phyloP scores from a whole-genome alignment of 331 rosid genomes.

The Acacia concinna region DNA sequence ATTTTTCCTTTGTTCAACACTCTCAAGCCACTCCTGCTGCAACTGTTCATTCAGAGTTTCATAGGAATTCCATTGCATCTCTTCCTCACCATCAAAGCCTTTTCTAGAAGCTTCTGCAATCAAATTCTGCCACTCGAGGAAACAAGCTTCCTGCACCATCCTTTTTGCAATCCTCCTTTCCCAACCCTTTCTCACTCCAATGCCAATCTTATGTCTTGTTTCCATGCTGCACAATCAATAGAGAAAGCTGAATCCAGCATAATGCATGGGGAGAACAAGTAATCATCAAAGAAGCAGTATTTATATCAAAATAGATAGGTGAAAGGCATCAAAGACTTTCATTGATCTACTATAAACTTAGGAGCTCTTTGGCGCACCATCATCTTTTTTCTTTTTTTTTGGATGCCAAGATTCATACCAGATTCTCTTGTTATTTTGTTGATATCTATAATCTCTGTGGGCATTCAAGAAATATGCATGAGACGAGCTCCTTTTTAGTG shows the following conservation, averaged over 20 bases:
- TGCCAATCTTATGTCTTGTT: conserved; percentile 74
- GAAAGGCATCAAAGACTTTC: not conserved
- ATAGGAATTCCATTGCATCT: conserved; percentile 88
- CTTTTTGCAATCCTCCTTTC: conserved; percentile 57
- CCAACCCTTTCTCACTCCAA: conserved; percentile 78
- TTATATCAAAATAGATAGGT: not conserved
- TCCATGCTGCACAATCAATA: conserved; percentile 56
- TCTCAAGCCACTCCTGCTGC: conserved; percentile 61
- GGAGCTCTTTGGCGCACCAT: not conserved
- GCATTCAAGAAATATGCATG: not conserved
- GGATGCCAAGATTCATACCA: not conserved
- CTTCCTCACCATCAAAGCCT: conserved; percentile 73
- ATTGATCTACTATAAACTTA: not conserved
- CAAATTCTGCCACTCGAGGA: conserved; percentile 78
- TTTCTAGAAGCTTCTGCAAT: conserved; percentile 81
- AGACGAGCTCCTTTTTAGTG: not conserved
- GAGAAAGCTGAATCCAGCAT: conserved; percentile 18
- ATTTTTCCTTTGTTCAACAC: conserved; percentile 62
- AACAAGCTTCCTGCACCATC: conserved; percentile 67
- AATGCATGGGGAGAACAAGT: conserved; percentile 3
- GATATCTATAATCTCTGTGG: not conserved
- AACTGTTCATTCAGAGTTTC: conserved; percentile 54
- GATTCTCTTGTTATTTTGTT: not conserved
- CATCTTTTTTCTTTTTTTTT: not conserved
- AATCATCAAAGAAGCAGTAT: conserved; percentile 16